A percentile compares a stretch with the other conserved stretches of the same genome.
phyloP scores from a whole-genome alignment of 164 flowering plant genomes.

The Dillenia suffruticosa region DNA sequence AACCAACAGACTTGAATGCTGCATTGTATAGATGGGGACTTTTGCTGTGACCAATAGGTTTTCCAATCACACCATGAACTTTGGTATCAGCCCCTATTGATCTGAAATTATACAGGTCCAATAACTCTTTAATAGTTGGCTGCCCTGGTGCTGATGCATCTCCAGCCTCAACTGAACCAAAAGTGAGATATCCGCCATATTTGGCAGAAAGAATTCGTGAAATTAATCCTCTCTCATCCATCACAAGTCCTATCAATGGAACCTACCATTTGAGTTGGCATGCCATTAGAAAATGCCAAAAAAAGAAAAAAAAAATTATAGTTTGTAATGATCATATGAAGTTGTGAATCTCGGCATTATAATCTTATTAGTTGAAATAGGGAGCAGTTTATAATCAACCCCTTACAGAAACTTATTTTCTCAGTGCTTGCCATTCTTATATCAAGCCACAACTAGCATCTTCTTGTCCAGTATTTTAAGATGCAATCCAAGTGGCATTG shows the following conservation, averaged over 20 bases:
- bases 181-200: slow-evolving; percentile 95
- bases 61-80: slow-evolving; percentile 90
- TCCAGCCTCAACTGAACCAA: slow-evolving; percentile 75
- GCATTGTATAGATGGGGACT: slow-evolving; percentile 67
- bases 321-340: too few species aligned
- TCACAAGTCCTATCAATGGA: slow-evolving; percentile 84
- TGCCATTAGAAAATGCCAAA: slow-evolving; percentile 4
- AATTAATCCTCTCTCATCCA: slow-evolving; percentile 88
- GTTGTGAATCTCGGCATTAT: too few species aligned
- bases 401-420: too few species aligned
- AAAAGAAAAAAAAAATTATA: too few species aligned
- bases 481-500: too few species aligned
- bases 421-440: too few species aligned
- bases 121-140: slow-evolving; percentile 74
- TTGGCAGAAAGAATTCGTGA: slow-evolving; percentile 86
- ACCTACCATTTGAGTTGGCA: slow-evolving; percentile 44
- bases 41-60: slow-evolving; percentile 94
- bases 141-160: slow-evolving; percentile 93
- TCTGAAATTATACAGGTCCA: slow-evolving; percentile 68
- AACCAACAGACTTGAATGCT: slow-evolving; percentile 70
- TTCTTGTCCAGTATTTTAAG: too few species aligned
- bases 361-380: too few species aligned
- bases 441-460: too few species aligned
- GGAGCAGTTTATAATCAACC: too few species aligned
- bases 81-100: slow-evolving; percentile 69